These are phyloP conservation scores for Mucor irregularis DNA, from an alignment of 371 early-diverging fungal species.

Conservation along the genomic window DNA sequence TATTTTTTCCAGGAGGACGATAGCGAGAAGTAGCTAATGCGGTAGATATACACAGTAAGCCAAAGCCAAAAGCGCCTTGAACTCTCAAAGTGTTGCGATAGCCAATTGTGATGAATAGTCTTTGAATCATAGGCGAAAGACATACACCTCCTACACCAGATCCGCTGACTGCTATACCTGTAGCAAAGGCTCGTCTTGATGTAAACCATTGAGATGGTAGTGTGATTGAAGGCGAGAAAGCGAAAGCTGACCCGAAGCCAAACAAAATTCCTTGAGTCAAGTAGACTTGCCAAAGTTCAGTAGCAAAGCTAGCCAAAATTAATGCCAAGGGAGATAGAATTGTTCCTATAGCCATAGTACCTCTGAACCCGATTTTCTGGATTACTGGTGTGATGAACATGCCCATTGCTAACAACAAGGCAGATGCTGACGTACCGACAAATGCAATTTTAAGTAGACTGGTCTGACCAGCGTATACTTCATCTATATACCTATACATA, in stretches of 20 bases:
- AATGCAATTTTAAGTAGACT: conserved; percentile 47
- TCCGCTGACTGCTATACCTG: conserved; percentile 75
- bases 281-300: conserved; percentile 59
- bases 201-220: conserved; percentile 78
- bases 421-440: conserved; percentile 55
- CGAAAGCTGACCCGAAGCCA: conserved; percentile 55
- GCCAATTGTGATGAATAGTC: conserved; percentile 50
- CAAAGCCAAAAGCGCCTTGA: conserved; percentile 37
- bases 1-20: conserved; percentile 24
- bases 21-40: conserved; percentile 33
- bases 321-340: conserved; percentile 51
- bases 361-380: conserved; percentile 54
- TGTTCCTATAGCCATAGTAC: conserved; percentile 62
- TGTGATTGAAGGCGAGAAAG: conserved; percentile 64
- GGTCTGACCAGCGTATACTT: conserved; percentile 34
- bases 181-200: conserved; percentile 69
- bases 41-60: conserved; percentile 39
- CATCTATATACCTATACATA: conserved; percentile 28
- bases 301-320: conserved; percentile 60
- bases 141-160: conserved; percentile 77
- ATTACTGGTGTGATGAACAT: conserved; percentile 65
- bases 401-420: conserved; percentile 49
- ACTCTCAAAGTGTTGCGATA: conserved; percentile 56
- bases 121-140: conserved; percentile 59
- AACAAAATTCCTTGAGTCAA: conserved; percentile 65